Evolutionary conservation across 2,329 filamentous ascomycete species (phyloP).

Genomic region (Aquanectria penicillioides): DNA sequence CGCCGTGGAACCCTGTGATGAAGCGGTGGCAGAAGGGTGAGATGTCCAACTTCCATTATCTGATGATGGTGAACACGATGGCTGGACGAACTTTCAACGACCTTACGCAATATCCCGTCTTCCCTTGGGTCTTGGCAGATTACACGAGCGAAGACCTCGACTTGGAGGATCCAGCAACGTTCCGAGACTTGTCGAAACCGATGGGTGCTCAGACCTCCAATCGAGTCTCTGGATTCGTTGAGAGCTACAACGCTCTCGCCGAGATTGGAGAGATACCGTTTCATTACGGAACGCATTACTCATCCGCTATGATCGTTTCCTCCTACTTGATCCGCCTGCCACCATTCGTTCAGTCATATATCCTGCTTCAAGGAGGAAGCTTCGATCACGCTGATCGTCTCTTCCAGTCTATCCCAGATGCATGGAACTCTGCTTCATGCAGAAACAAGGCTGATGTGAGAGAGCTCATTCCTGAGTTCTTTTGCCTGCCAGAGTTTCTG

Average conservation of each 20-base stretch:
- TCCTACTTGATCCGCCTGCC: conserved; percentile 95
- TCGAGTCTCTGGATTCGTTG: conserved; percentile 81
- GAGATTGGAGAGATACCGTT: conserved; percentile 95
- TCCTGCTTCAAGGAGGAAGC: conserved; percentile 91
- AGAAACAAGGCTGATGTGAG: conserved; percentile 94
- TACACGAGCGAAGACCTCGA: conserved; percentile 95
- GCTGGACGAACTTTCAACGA: conserved; percentile 98
- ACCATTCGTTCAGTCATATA: conserved; percentile 95
- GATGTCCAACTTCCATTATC: conserved; percentile 97
- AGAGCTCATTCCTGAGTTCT: conserved; percentile 96
- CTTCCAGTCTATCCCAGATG: conserved; percentile 91
- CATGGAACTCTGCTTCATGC: conserved; percentile 89
- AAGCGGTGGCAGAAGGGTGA: conserved; percentile 93
- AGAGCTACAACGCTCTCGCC: conserved; percentile 86
- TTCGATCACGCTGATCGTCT: conserved; percentile 97
- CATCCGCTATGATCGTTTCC: conserved; percentile 97
- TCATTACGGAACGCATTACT: conserved; percentile 98
- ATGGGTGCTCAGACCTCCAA: conserved; percentile 90
- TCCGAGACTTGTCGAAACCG: conserved; percentile 91
- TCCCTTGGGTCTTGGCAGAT: conserved; percentile 96
- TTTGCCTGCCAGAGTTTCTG: conserved; percentile 93
- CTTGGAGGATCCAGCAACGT: conserved; percentile 82
- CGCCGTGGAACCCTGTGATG: conserved; percentile 84
- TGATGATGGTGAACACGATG: conserved; percentile 98
- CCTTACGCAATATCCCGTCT: conserved; percentile 96